These are phyloP conservation scores for Neocatenulostroma microsporum DNA, from an alignment of 2,329 filamentous ascomycete genomes.

Conservation along the genomic window DNA sequence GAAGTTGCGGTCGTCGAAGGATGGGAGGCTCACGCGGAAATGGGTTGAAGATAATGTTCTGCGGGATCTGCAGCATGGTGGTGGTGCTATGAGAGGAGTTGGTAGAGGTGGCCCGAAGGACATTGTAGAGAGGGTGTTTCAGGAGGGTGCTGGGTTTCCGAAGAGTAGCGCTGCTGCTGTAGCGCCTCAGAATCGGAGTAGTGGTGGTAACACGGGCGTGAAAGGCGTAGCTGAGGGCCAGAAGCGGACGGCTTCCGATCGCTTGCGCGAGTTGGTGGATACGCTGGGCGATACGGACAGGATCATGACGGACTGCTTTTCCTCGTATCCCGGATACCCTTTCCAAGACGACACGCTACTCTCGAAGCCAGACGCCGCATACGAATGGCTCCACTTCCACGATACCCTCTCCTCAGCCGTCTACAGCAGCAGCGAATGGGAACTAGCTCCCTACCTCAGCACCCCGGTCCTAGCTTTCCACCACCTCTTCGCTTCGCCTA, in stretches of 20 bases:
- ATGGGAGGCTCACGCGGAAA: constrained; percentile 55
- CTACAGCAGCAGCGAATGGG: constrained; percentile 84
- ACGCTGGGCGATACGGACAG: constrained; percentile 71
- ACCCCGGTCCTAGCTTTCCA: constrained; percentile 87
- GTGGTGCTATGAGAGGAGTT: constrained; percentile 61
- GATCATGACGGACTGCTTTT: constrained; percentile 75
- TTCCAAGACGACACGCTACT: constrained; percentile 92
- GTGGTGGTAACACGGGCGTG: constrained; percentile 17
- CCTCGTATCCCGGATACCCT: constrained; percentile 74
- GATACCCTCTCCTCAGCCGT: constrained; percentile 72
- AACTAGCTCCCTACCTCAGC: constrained; percentile 77
- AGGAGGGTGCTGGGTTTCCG: constrained; percentile 70
- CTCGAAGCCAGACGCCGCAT: constrained; percentile 75
- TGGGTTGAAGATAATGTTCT: constrained; percentile 71
- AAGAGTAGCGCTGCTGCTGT: constrained; percentile 38
- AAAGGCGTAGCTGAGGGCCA: constrained; percentile 64
- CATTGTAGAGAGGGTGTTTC: constrained; percentile 69
- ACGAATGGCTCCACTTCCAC: constrained; percentile 95
- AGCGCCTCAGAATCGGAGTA: constrained; percentile 12
- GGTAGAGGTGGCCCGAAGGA: constrained; percentile 66
- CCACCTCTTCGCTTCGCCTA: constrained; percentile 73
- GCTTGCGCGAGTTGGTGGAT: constrained; percentile 67
- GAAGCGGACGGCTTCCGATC: constrained; percentile 64
- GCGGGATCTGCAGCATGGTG: constrained; percentile 60
- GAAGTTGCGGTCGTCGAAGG: constrained; percentile 48